phyloP scores from a whole-genome alignment of 768 basidiomycete species.

The Punctularia strigosozonata region DNA sequence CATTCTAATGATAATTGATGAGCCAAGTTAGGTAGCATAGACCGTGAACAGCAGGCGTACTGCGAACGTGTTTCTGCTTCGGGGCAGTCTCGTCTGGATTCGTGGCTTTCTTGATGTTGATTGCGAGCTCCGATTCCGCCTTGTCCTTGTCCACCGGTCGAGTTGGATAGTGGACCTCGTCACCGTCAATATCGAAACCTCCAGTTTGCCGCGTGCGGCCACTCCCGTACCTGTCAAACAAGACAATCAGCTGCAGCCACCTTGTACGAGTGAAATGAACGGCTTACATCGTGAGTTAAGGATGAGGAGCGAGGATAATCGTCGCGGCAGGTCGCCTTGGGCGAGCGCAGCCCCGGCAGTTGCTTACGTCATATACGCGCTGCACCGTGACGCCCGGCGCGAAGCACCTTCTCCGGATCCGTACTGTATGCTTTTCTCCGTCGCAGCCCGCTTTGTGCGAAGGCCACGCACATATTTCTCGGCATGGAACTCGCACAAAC shows the following conservation, averaged over 20 bases:
- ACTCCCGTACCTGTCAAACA: background rate
- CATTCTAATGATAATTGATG: constrained; percentile 46
- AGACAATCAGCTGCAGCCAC: constrained; percentile 28
- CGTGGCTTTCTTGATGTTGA: constrained; percentile 98
- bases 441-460: too few relatives aligned
- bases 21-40: background rate
- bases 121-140: constrained; percentile 85
- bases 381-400: too few relatives aligned
- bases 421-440: too few relatives aligned
- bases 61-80: constrained; percentile 98
- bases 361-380: too few relatives aligned
- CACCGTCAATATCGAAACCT: constrained; percentile 67
- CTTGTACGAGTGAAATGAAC: too few relatives aligned
- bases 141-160: constrained; percentile 98
- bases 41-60: constrained; percentile 34
- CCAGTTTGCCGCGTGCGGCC: background rate
- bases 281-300: too few relatives aligned
- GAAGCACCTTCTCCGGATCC: too few relatives aligned
- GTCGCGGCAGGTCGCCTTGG: too few relatives aligned
- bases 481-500: too few relatives aligned
- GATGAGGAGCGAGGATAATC: too few relatives aligned
- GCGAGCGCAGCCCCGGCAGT: too few relatives aligned
- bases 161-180: constrained; percentile 85
- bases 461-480: too few relatives aligned
- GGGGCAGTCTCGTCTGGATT: constrained; percentile 92